A percentile compares a stretch with the other conserved stretches of the same genome.
These are phyloP conservation scores for Cyberlindnera mycetangii DNA, from an alignment of 805 yeast genomes.

Conservation along the genomic window DNA sequence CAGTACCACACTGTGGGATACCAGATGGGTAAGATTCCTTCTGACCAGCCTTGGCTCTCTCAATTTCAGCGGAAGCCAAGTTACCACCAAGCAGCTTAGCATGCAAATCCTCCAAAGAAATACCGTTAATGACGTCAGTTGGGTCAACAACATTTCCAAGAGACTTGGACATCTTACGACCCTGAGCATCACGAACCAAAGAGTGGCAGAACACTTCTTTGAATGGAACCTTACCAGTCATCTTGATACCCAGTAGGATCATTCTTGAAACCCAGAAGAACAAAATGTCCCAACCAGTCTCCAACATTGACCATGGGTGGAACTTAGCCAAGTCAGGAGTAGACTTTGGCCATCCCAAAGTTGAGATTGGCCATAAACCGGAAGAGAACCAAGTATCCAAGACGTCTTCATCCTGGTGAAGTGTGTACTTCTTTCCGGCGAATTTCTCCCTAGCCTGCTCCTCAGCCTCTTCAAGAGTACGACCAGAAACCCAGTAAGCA, in stretches of 20 bases:
- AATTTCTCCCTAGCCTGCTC: constrained; percentile 74
- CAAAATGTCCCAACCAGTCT: constrained; percentile 98
- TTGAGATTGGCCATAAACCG: constrained; percentile 96
- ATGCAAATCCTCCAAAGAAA: constrained; percentile 73
- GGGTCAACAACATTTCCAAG: constrained; percentile 97
- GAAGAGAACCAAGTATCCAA: constrained; percentile 99
- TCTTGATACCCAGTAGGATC: constrained; percentile 86
- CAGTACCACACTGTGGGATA: constrained; percentile 99
- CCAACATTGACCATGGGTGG: constrained; percentile 90
- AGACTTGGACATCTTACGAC: constrained; percentile 98
- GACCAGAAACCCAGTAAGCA: constrained; percentile 88
- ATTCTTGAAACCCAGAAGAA: constrained; percentile 99
- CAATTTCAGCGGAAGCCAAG: constrained; percentile 84
- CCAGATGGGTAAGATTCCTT: constrained; percentile 89
- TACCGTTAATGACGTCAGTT: constrained; percentile 88
- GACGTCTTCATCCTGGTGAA: constrained; percentile 94
- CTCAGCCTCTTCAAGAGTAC: constrained; percentile 77
- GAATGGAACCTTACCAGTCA: constrained; percentile 91
- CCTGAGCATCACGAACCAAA: constrained; percentile 97
- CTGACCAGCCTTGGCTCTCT: constrained; percentile 86
- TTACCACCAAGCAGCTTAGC: constrained; percentile 77
- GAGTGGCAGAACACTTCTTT: constrained; percentile 98
- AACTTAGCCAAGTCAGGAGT: constrained; percentile 71
- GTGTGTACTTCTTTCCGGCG: constrained; percentile 63
- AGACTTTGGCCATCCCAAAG: constrained; percentile 92